These are phyloP conservation scores for Skeletonema costatum DNA, from an alignment of 108 stramenopile genomes.

Conservation along the genomic window DNA sequence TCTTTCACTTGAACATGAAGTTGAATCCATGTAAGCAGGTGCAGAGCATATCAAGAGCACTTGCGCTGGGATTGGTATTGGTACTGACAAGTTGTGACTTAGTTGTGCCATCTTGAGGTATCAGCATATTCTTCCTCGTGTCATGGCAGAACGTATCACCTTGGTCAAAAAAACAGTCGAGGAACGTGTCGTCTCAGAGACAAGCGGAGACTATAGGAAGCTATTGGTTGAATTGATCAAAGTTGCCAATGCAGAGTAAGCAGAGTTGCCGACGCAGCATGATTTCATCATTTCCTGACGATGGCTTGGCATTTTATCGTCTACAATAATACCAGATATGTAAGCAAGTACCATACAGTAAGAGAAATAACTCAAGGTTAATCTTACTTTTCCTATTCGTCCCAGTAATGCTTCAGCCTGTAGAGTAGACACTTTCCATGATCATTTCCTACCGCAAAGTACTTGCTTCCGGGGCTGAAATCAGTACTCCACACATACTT, in stretches of 20 bases:
- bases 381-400: constrained; percentile 8
- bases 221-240: constrained; percentile 59
- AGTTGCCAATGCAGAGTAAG: constrained; percentile 23
- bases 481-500: constrained; percentile 91
- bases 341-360: neutral
- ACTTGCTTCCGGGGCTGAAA: constrained; percentile 91
- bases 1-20: constrained; percentile 63
- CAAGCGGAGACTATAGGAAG: constrained; percentile 52
- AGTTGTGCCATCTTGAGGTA: constrained; percentile 63
- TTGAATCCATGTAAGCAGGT: constrained; percentile 60
- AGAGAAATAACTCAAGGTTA: neutral
- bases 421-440: constrained; percentile 94
- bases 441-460: constrained; percentile 94
- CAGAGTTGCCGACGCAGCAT: constrained; percentile 50
- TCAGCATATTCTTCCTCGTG: constrained; percentile 53
- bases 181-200: constrained; percentile 58
- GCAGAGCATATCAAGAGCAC: constrained; percentile 63
- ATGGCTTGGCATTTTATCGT: neutral
- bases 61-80: constrained; percentile 68
- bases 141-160: constrained; percentile 59
- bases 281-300: neutral
- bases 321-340: neutral
- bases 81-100: constrained; percentile 69
- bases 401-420: constrained; percentile 75
- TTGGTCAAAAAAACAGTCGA: constrained; percentile 68